Conservation (phyloP, 441 rosid species). For the Breynia disticha region DNA sequence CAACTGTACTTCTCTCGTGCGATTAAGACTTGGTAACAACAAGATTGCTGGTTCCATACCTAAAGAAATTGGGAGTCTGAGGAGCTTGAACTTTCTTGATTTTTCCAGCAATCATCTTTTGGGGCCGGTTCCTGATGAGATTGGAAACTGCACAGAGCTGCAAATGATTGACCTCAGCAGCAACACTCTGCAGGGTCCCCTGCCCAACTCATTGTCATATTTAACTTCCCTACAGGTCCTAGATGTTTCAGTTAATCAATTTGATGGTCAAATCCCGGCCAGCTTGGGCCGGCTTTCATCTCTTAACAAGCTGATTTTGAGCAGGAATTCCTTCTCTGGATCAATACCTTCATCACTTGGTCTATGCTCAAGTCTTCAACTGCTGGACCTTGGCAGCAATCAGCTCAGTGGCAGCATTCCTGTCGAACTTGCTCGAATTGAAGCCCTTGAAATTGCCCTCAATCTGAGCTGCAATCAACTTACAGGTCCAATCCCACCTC, state of each 20-base stretch:
- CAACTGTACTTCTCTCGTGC: slow-evolving; percentile 62
- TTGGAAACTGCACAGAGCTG: slow-evolving; percentile 57
- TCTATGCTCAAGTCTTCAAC: slow-evolving; percentile 65
- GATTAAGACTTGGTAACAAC: slow-evolving; percentile 73
- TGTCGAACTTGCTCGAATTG: slow-evolving; percentile 49
- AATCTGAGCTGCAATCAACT: slow-evolving; percentile 80
- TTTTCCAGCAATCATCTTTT: slow-evolving; percentile 62
- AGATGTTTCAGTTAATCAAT: slow-evolving; percentile 56
- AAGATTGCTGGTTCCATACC: slow-evolving; percentile 66
- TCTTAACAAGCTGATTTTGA: slow-evolving; percentile 54
- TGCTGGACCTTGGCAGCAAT: slow-evolving; percentile 87
- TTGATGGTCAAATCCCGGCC: slow-evolving; percentile 53
- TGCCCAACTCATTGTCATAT: slow-evolving; percentile 60
- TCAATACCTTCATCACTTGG: slow-evolving; percentile 63
- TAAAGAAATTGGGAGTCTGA: slow-evolving; percentile 52
- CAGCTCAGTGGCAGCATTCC: slow-evolving; percentile 66
- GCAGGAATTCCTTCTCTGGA: slow-evolving; percentile 65
- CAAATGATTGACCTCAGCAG: slow-evolving; percentile 88
- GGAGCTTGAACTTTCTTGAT: slow-evolving; percentile 69
- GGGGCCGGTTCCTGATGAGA: slow-evolving; percentile 63
- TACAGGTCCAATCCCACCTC: slow-evolving; percentile 64
- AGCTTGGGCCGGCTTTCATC: slow-evolving; percentile 72
- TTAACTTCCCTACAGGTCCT: slow-evolving; percentile 66
- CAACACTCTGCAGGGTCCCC: slow-evolving; percentile 54
- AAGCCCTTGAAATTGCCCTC: slow-evolving; percentile 81